Base-by-base conservation (phyloP, 2,329 filamentous ascomycete species). In the Botrytis aclada region DNA sequence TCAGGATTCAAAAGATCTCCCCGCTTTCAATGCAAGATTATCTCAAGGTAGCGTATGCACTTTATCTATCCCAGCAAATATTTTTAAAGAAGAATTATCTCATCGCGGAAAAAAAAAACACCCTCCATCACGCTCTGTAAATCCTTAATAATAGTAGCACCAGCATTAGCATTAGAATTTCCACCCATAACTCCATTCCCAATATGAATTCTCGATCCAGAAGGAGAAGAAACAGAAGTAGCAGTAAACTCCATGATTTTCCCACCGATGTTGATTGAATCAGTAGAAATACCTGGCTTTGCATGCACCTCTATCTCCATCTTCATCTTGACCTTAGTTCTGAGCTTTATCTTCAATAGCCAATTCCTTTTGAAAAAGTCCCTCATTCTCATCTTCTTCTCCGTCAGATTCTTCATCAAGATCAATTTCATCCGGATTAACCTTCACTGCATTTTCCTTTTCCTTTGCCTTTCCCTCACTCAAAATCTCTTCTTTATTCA, bases 361-460 rank as follows among this genome's bases (percentile, higher is more conserved):
- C 25, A 67, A 29, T 37, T 39, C 25, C 64, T 67, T 67, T 22
- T 67, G 64, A 41, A 54, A 67, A 29, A 54, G 34, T 0, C 64
- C 64, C 2, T 39, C 32, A 29, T 67, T 54, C 9, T 37, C 64
- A 67, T 39, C 32, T 29, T 20, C 45, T 18, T 58, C 51, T 3
- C 6, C n/a, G 10, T 69, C 37, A 18, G 37, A 34, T 18, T 58
- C 39, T 34, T 25, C 18, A n/a, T 14, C 29, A 1, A 69, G 56
- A 45, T 70, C 56, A 70, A 70, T 70, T 41, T 70, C 69, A 62
- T 70, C 56, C 3, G 41, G 69, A 51, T 70, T 70, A 22, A 70
- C 63, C 69, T 62, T 43, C 9, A 25, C 10, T 25, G 12, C 43
- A 25, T 8, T n/a, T 9, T 14, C 39, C 29, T 10, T 32, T 9